Evolutionary conservation across 257 asterid genomes (phyloP), one percentile per base, ranked within the genome.

Genomic region (Voacanga thouarsii): DNA sequence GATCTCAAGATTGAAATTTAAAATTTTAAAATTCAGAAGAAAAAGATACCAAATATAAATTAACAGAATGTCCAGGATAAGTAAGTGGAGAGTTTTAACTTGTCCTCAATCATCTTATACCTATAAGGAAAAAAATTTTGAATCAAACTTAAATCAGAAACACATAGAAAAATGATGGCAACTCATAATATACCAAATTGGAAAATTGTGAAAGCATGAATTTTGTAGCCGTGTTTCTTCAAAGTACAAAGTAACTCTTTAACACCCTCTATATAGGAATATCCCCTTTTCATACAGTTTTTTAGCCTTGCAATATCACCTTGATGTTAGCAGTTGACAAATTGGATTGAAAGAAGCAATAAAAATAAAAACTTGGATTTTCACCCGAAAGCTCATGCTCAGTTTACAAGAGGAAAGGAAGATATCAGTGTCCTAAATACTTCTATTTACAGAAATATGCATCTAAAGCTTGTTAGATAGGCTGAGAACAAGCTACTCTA

Each of bases 21-120:
- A 61, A 47, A 78, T 41, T 39, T 59, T 26, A 11, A 72, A 69
- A 68, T 56, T 57, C 37, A 59, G 30, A 66, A n/a, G 77, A 11
- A 30, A 65, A 80, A 67, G 37, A 63, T 90, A 94, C 99, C 98
- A 88, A 89, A 89, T 82, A 67, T 71, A 84, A 98, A 95, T 44
- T 98, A 95, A 84, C 98, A 95, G 85, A 95, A 95, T 75, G 99
- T 95, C 99, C 99, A 92, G 80, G 96, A 95, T 79, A 95, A 80
- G 89, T 90, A 90, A 75, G 81, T 83, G 26, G 98, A 92, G 76
- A 95, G 92, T 74, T 90, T 87, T 76, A 95, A 88, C 86, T n/a
- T 92, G 24, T 92, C 94, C 84, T 94, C 99, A 75, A 94, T 92
- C 80, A 94, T 90, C 81, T 84, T 83, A 80, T 89, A 94, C 98